Conservation (phyloP, 257 asterid genomes). For the Plantago major region DNA sequence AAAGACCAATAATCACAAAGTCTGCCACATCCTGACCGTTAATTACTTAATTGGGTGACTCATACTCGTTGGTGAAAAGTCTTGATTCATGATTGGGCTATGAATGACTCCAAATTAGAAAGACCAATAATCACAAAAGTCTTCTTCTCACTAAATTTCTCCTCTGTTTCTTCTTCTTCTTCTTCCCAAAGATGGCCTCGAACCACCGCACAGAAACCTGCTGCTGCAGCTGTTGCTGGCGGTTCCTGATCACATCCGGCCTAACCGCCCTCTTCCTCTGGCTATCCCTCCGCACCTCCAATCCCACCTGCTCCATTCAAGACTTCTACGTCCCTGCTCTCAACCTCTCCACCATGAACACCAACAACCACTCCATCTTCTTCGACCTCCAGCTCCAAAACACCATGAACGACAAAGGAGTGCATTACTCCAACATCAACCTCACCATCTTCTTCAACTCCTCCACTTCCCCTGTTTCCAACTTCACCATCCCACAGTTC, state of each 20-base stretch:
- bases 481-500: conserved; percentile 38
- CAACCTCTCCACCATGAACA: conserved; percentile 32
- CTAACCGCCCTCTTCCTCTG: conserved; percentile 79
- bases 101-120: no score
- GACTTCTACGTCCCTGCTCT: conserved; percentile 55
- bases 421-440: conserved; percentile 39
- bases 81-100: no score
- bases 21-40: no score
- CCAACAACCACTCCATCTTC: conserved; percentile 42
- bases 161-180: no score
- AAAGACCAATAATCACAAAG: no score
- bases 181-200: no score
- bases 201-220: conserved; percentile 14
- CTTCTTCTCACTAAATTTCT: neutral
- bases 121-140: neutral
- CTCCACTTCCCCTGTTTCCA: conserved; percentile 35
- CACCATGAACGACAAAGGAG: conserved; percentile 71
- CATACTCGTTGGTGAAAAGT: no score
- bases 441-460: conserved; percentile 36
- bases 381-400: conserved; percentile 56
- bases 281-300: conserved; percentile 71
- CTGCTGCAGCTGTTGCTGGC: conserved; percentile 51
- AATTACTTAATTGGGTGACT: no score
- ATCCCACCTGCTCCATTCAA: conserved; percentile 52
- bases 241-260: conserved; percentile 71